These are phyloP conservation scores for Penicillium crystallinum DNA, from an alignment of 495 filamentous ascomycete genomes.

Conservation along the genomic window DNA sequence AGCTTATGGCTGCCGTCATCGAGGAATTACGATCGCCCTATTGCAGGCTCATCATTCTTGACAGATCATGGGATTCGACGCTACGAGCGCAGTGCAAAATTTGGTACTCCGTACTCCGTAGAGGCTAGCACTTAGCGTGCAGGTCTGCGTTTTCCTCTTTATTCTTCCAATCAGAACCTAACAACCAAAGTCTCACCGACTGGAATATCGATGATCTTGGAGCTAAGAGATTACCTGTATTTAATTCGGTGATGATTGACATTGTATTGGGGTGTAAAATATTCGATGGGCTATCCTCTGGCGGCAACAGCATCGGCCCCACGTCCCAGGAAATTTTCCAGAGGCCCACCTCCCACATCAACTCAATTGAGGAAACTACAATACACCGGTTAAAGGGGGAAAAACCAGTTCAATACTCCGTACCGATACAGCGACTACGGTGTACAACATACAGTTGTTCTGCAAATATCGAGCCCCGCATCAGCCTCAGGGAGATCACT, in stretches of 20 bases:
- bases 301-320: background rate
- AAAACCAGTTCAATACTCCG: background rate
- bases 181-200: too few species aligned
- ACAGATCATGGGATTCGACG: background rate
- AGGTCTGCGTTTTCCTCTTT: too few species aligned
- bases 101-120: background rate
- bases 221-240: background rate
- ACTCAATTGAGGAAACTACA: background rate
- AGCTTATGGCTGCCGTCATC: background rate
- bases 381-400: background rate
- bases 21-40: background rate
- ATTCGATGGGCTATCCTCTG: too few species aligned
- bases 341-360: background rate
- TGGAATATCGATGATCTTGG: too few species aligned
- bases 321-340: background rate
- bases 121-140: background rate
- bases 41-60: background rate
- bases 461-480: background rate
- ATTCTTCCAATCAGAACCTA: too few species aligned
- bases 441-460: background rate
- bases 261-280: too few species aligned
- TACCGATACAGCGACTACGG: background rate
- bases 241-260: background rate
- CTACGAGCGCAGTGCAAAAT: background rate
- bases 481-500: conserved; percentile 4